Evolutionary conservation across 176 grass and related monocot genomes (phyloP), one percentile per base, ranked within the genome.

Genomic region (Aegilops sharonensis): DNA sequence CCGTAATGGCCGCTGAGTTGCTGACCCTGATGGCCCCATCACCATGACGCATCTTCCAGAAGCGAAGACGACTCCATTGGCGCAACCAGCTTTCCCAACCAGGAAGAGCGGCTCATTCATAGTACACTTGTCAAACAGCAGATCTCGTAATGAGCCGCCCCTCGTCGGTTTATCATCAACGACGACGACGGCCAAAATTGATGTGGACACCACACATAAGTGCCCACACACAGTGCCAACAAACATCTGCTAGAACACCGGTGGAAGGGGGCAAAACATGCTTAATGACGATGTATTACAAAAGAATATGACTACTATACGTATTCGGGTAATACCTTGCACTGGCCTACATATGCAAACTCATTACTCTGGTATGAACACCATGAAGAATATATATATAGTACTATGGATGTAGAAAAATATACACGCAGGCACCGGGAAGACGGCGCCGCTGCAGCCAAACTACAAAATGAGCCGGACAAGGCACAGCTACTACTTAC

Each of bases 381-480:
- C 20, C 56, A 76, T 6, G 30, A 36, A 10, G 24, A 52, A 8
- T 11, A 63, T 69, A 74, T 69, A 66, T 18, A 69, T 43, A 48
- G 20, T 75, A 14, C 34, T 50, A 29, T 52, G 34, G 2, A 5
- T 63, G 54, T 30, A 21, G 20, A 59, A 59, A 59, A 59, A 59
- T 59, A 75, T 70, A 59, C 59, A 74, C 6, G 6, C 48, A 9
- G 30, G 75, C 47, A 74, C 39, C 27, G 64, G 37, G 14, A 77
- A 63, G 37, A 6, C 50, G 52, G 2, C 8, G 54, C 78, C 73
- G 73, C 79, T 78, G 83, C 83, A 86, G 35, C 11, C 80, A 90
- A 75, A 67, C 73, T 90, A 86, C 84, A 83, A 87, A 83, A 73
- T 8, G 54, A 78, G 65, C 57, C 15, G 74, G 72, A 31, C 17